phyloP scores from a whole-genome alignment of 257 asterid genomes.

The Gentiana straminea region DNA sequence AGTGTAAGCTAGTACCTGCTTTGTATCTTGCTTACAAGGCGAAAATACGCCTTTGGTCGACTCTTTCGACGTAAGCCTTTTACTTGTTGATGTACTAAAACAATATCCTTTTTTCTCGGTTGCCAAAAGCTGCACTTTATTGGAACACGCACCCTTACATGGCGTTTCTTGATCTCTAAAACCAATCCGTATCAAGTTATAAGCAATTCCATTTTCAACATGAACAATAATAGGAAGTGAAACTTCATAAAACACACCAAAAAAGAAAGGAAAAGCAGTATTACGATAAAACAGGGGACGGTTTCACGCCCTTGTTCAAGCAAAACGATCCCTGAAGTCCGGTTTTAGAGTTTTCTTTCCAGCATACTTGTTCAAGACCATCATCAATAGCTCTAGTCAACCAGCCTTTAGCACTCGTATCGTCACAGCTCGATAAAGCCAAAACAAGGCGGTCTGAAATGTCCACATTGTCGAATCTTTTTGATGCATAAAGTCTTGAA shows the following conservation, averaged over 20 bases:
- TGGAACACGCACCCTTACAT: constrained; percentile 15
- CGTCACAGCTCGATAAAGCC: constrained; percentile 60
- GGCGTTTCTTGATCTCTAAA: constrained; percentile 43
- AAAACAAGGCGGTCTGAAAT: constrained; percentile 18
- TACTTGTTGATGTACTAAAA: constrained; percentile 57
- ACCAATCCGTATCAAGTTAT: constrained; percentile 9
- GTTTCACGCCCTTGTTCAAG: constrained; percentile 39
- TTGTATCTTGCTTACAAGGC: constrained; percentile 51
- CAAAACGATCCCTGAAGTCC: constrained; percentile 39
- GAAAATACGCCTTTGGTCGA: constrained; percentile 53
- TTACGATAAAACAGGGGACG: constrained; percentile 40
- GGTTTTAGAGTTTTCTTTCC: constrained; percentile 39
- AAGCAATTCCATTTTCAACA: not conserved
- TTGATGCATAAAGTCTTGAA: constrained; percentile 7
- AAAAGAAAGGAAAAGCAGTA: constrained; percentile 15
- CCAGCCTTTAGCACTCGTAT: constrained; percentile 59
- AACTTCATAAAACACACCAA: not conserved
- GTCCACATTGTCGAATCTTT: constrained; percentile 7
- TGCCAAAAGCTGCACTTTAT: constrained; percentile 43
- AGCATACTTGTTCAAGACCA: constrained; percentile 62
- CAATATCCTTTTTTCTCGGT: constrained; percentile 38
- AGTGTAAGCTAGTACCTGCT: constrained; percentile 41
- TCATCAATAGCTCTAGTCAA: constrained; percentile 29
- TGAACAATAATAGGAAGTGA: not conserved
- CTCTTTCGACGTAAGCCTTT: constrained; percentile 54